phyloP scores from a whole-genome alignment of 352 stramenopile genomes.

The Pythium diclinum region DNA sequence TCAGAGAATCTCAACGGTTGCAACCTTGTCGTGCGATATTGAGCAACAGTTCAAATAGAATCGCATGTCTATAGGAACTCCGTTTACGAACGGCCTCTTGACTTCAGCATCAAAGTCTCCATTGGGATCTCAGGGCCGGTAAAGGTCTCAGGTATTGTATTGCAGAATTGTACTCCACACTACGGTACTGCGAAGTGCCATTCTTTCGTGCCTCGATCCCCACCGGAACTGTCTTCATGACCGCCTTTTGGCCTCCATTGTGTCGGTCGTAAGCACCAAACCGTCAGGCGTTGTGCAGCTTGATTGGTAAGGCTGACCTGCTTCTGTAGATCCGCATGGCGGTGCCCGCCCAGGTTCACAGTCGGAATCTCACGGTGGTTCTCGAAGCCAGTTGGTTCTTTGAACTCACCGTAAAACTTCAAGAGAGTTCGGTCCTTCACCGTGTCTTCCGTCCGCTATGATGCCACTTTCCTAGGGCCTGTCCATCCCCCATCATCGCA shows the following conservation, averaged over 20 bases:
- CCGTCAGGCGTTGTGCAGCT: too few relatives aligned
- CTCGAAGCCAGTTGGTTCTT: neutral
- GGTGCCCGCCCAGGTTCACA: neutral
- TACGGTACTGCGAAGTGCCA: too few relatives aligned
- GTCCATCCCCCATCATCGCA: neutral
- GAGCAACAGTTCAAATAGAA: too few relatives aligned
- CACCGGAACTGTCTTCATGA: constrained; percentile 2
- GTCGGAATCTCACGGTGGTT: too few relatives aligned
- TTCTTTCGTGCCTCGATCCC: neutral
- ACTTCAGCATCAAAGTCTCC: too few relatives aligned
- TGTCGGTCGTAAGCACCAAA: neutral
- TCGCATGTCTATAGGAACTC: too few relatives aligned
- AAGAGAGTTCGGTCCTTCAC: neutral
- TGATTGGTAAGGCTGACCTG: neutral
- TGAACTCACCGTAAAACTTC: neutral
- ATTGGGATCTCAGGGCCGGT: too few relatives aligned
- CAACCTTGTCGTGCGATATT: too few relatives aligned
- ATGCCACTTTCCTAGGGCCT: constrained; percentile 1
- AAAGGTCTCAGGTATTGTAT: too few relatives aligned
- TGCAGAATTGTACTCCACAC: too few relatives aligned
- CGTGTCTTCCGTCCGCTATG: neutral
- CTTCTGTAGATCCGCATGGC: neutral
- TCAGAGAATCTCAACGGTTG: too few relatives aligned
- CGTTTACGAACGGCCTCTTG: too few relatives aligned
- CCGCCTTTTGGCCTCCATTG: neutral